A percentile compares a stretch with the other conserved stretches of the same genome.
Conservation (phyloP, 2,329 filamentous ascomycete species). For the Stachybotrys chartarum region DNA sequence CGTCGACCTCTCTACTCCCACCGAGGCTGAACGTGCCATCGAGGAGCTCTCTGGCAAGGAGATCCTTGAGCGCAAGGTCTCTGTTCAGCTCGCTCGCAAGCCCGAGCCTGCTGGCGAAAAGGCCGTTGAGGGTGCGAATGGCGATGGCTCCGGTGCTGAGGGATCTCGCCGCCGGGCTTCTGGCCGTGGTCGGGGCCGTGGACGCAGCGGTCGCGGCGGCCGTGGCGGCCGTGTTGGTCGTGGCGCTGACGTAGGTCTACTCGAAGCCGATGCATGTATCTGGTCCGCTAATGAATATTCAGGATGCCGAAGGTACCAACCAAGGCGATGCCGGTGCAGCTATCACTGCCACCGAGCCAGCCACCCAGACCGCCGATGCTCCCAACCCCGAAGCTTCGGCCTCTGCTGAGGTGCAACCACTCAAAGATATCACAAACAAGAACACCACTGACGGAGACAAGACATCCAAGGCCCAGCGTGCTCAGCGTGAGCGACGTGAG, state of each 20-base stretch:
- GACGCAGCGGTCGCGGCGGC: conserved; percentile 62
- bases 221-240: conserved; percentile 48
- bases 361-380: conserved; percentile 37
- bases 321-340: conserved; percentile 32
- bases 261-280: background rate
- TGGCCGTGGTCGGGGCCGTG: conserved; percentile 61
- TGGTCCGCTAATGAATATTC: too few species aligned
- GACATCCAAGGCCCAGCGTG: conserved; percentile 48
- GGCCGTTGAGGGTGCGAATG: conserved; percentile 60
- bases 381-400: conserved; percentile 31
- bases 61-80: conserved; percentile 98
- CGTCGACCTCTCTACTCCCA: conserved; percentile 91
- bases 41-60: conserved; percentile 93
- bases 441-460: conserved; percentile 51
- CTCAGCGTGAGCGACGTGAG: conserved; percentile 60
- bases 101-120: conserved; percentile 80
- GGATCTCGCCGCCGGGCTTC: conserved; percentile 56
- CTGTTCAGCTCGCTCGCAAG: conserved; percentile 96
- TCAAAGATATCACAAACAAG: conserved; percentile 56
- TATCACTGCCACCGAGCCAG: conserved; percentile 32
- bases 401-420: conserved; percentile 47
- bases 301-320: conserved; percentile 38
- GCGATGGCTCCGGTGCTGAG: conserved; percentile 65
- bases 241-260: conserved; percentile 22
- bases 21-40: conserved; percentile 93